Base-by-base conservation (phyloP, 75 land plant species). In the Cupressus sempervirens region DNA sequence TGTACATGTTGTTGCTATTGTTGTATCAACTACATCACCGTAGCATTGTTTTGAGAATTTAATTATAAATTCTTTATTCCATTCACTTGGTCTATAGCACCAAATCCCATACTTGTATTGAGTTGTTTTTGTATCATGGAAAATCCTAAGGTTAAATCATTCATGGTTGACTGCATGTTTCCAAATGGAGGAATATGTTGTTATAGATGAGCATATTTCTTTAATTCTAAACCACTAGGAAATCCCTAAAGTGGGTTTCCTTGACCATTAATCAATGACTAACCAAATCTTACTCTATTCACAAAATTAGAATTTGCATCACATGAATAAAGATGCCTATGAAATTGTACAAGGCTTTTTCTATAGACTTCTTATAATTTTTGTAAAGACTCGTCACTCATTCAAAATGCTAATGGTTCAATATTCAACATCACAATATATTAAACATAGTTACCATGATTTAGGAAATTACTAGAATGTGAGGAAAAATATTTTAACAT, bases 21-120 rank as follows among this genome's bases (percentile, higher is more conserved):
- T 16, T 89, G 92, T 56, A 92, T 29, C 53, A 93, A 86, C 62
- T 88, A 87, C 48, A 86, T 83, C 77, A 90, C 10, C 83, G 87
- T 73, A 35, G 91, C 86, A 84, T 82, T 82, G 82, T 90, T 88
- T 41, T 83, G 87, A 56, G 48, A 68, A 16, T 32, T 72, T 80
- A 84, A n/a, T 53, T 29, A 16, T 16, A 13, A 41, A n/a, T 14
- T 41, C 15, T 11, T 32, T 45, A 72, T 2, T 4, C 74, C 74
- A 70, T 79, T 87, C 34, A 82, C 36, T 15, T 84, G 87, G 48
- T 81, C 85, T 75, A 87, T 14, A 50, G 76, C 85, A 67, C 72
- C 67, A n/a, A 82, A 34, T 36, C 87, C 45, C 0, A 41, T 86
- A 20, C 67, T 79, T 38, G 86, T 48, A 86, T 86, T 86, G 50